Conservation (phyloP, 768 basidiomycete species). For the Naematelia aurantialba region DNA sequence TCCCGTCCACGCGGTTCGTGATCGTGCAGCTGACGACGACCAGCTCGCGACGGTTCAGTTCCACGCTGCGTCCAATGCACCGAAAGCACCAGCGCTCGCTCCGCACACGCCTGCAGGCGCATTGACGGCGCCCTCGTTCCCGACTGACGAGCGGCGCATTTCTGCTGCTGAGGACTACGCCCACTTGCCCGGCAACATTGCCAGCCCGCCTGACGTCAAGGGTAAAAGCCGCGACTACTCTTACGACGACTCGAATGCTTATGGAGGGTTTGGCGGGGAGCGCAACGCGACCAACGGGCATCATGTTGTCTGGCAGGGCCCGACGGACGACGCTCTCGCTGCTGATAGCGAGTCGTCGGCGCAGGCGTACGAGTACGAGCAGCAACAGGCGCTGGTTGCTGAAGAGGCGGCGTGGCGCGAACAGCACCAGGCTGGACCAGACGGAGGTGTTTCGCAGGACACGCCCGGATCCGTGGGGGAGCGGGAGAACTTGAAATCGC, state of each 20-base stretch:
- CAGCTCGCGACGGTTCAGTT: constrained; percentile 37
- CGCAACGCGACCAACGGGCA: not conserved
- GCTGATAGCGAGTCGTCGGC: constrained; percentile 12
- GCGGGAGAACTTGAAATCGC: constrained; percentile 6
- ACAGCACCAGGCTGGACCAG: constrained; percentile 5
- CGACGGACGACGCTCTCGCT: constrained; percentile 26
- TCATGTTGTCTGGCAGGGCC: constrained; percentile 27
- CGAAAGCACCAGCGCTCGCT: constrained; percentile 32
- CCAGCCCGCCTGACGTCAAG: constrained; percentile 22
- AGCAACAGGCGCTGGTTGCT: constrained; percentile 27
- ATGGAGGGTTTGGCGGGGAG: constrained; percentile 24
- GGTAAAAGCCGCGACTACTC: constrained; percentile 22
- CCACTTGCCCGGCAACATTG: constrained; percentile 33
- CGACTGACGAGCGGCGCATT: constrained; percentile 13
- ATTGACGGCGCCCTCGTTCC: constrained; percentile 9
- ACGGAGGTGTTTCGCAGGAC: not conserved
- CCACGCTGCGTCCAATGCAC: constrained; percentile 21
- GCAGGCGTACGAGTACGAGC: constrained; percentile 45
- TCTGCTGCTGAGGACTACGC: constrained; percentile 40
- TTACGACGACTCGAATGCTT: constrained; percentile 35
- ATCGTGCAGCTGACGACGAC: not conserved
- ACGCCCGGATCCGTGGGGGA: not conserved
- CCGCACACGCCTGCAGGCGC: constrained; percentile 20
- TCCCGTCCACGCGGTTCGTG: constrained; percentile 1
- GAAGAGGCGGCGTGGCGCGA: constrained; percentile 24